Evolutionary conservation across 768 basidiomycete genomes (phyloP).

Genomic region (Hygrocybe coccinea): DNA sequence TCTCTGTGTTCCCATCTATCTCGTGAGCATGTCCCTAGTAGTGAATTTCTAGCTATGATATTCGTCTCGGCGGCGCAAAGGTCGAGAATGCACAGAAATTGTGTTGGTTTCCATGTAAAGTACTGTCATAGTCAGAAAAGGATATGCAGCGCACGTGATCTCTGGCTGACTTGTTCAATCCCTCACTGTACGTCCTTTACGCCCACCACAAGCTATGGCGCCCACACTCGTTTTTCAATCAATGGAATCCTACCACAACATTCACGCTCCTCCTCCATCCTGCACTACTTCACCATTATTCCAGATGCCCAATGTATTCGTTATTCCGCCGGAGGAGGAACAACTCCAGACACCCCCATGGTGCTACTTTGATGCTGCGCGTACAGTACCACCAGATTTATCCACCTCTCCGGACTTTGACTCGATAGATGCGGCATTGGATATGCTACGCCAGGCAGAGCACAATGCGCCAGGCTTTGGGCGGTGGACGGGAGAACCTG

Average conservation of each 20-base stretch:
- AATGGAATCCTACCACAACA: not conserved
- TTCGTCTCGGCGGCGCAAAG: no score
- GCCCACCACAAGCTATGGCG: conserved; percentile 3
- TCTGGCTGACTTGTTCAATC: not conserved
- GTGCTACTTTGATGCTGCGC: conserved; percentile 53
- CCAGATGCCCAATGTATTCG: conserved; percentile 44
- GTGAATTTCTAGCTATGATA: no score
- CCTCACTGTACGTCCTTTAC: conserved; percentile 2
- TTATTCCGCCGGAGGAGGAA: conserved; percentile 58
- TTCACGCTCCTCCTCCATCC: conserved; percentile 3
- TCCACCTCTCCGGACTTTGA: conserved; percentile 25
- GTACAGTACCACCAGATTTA: conserved; percentile 20
- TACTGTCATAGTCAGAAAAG: no score
- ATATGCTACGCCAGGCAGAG: conserved; percentile 12
- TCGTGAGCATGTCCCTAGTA: no score
- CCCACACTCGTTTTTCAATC: conserved; percentile 8
- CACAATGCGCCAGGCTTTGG: conserved; percentile 20
- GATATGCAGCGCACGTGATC: no score
- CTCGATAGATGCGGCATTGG: conserved; percentile 31
- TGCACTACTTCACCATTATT: conserved; percentile 4
- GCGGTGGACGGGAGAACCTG: conserved; percentile 15
- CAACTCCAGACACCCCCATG: conserved; percentile 40
- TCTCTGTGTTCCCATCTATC: no score
- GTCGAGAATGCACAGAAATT: no score
- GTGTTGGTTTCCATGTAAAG: no score